Evolutionary conservation across 2,329 filamentous ascomycete species (phyloP).

Genomic region (Colletotrichum aenigma): DNA sequence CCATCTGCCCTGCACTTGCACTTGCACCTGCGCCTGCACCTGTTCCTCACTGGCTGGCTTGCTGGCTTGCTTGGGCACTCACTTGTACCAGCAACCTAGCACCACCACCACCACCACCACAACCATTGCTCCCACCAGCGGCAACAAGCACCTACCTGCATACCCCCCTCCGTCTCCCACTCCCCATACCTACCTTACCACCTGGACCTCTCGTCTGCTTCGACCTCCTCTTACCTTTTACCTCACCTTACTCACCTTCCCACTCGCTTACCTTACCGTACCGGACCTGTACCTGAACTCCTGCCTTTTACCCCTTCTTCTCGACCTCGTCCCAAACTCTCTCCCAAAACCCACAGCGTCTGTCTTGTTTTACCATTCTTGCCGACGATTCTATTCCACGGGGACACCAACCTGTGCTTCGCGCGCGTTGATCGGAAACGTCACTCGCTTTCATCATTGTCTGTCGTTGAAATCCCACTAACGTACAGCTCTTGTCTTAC

Average conservation of each 20-base stretch:
- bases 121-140: neutral
- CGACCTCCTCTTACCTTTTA: neutral
- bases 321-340: neutral
- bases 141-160: neutral
- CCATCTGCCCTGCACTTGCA: neutral
- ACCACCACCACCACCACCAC: neutral
- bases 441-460: conserved; percentile 18
- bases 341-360: neutral
- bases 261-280: conserved; percentile 2
- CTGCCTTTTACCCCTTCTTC: neutral
- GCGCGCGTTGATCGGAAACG: conserved; percentile 15
- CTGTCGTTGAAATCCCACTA: conserved; percentile 19
- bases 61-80: neutral
- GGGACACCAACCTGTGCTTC: neutral
- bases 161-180: neutral
- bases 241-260: conserved; percentile 8
- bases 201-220: neutral
- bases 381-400: neutral
- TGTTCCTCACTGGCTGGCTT: neutral
- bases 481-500: conserved; percentile 19
- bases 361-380: neutral
- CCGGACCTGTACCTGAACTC: neutral
- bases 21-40: neutral
- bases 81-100: neutral
- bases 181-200: neutral